Evolutionary conservation across 2,329 filamentous ascomycete genomes (phyloP), one percentile per base, ranked within the genome.

Genomic region (Trichoderma sp.): DNA sequence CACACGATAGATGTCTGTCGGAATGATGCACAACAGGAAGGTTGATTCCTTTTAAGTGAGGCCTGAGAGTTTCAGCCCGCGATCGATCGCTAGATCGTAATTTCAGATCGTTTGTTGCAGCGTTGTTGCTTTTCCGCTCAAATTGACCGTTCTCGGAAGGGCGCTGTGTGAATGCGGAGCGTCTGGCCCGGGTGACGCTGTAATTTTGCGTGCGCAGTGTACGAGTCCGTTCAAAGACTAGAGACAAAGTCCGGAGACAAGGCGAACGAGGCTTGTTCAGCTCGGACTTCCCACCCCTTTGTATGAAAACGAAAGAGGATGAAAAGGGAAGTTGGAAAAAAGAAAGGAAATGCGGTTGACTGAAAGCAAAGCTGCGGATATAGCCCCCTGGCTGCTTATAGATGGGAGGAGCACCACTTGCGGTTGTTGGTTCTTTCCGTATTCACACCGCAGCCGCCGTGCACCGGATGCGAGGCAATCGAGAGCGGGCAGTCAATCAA

Each of bases 101-200:
- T 52, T 24, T 39, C 14, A 34, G 39, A 44, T 62, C 34, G 59
- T 19, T 54, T 62, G 60, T 51, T 34, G 50, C 26, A 9, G 41
- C 34, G 48, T 39, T 39, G 54, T 63, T 62, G 47, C 48, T 45
- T 44, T 61, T 28, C 10, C 41, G 34, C 21, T 34, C 43, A 44
- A 43, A 39, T n/a, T 55, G 50, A 54, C 60, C 60, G 60, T 63
- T 63, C 60, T 63, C 60, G 60, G 60, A 63, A 41, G 24, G 19
- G 60, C 50, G 60, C 56, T 63, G 60, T 45, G 60, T 63, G 60
- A 63, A 63, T 47, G 60, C 60, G 59, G 59, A 63, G 60, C 30
- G 47, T 6, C 58, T 48, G 60, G 14, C 56, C 39, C 51, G 51
- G 51, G 51, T 17, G 41, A 39, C 26, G 43, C 26, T 24, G 21